These are phyloP conservation scores for Phoma sp. DNA, from an alignment of 2,329 filamentous ascomycete species.

Conservation along the genomic window DNA sequence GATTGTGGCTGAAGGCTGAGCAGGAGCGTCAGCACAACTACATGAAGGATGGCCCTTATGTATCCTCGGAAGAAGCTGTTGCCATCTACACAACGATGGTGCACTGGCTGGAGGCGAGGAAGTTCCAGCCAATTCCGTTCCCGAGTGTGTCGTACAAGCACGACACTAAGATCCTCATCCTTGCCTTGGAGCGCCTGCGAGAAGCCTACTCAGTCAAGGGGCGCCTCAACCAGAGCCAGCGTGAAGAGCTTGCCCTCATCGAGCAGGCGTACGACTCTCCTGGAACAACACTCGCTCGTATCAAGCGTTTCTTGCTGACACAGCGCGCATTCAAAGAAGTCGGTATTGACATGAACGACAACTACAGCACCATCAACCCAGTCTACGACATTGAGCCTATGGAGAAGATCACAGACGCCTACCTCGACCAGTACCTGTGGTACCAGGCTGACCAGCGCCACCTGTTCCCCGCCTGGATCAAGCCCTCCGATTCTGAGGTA, in stretches of 20 bases:
- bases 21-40: slow-evolving; percentile 99
- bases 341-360: slow-evolving; percentile 99
- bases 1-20: slow-evolving; percentile 96
- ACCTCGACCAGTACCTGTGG: slow-evolving; percentile 98
- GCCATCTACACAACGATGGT: slow-evolving; percentile 99
- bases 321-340: slow-evolving; percentile 99
- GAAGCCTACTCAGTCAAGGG: slow-evolving; percentile 99
- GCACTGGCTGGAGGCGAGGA: slow-evolving; percentile 97
- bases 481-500: slow-evolving; percentile 97
- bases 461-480: slow-evolving; percentile 98
- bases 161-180: slow-evolving; percentile 97
- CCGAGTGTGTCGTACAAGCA: slow-evolving; percentile 99
- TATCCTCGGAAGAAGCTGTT: slow-evolving; percentile 97
- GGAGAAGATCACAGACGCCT: slow-evolving; percentile 99
- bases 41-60: slow-evolving; percentile 98
- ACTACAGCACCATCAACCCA: slow-evolving; percentile 98
- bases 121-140: slow-evolving; percentile 98
- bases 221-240: slow-evolving; percentile 93
- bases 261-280: slow-evolving; percentile 99
- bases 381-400: slow-evolving; percentile 99
- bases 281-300: slow-evolving; percentile 91
- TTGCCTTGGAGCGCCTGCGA: slow-evolving; percentile 88
- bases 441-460: slow-evolving; percentile 98
- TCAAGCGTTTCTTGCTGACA: slow-evolving; percentile 96
- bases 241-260: slow-evolving; percentile 94